A percentile compares a stretch with the other conserved stretches of the same genome.
Conservation (phyloP, 1,139 yeast species). For the Saccharomyces hybrid region DNA sequence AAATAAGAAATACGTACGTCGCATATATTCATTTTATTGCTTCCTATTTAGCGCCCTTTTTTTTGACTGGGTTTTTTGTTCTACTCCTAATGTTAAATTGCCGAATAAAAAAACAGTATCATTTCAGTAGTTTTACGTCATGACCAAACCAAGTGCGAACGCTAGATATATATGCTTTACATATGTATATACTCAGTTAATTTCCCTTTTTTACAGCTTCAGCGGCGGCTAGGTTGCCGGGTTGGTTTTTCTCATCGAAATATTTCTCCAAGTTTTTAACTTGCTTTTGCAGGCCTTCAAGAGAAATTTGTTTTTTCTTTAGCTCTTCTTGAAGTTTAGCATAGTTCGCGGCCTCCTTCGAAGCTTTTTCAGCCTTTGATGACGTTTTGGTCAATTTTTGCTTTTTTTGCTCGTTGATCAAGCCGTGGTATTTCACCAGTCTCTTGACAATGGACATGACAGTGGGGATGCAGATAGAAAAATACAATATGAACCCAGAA, state of each 20-base stretch:
- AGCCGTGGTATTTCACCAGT: constrained; percentile 49
- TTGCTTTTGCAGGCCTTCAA: constrained; percentile 47
- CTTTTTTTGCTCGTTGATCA: constrained; percentile 25
- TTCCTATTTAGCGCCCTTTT: not conserved
- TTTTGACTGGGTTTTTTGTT: too few species aligned
- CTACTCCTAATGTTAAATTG: too few species aligned
- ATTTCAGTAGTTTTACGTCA: not conserved
- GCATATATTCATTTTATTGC: not conserved
- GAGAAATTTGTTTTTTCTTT: constrained; percentile 39
- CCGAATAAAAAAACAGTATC: not conserved
- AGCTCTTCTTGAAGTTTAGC: constrained; percentile 34
- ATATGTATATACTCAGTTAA: not conserved
- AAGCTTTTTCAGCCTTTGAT: not conserved
- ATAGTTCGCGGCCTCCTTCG: constrained; percentile 37
- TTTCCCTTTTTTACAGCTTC: not conserved
- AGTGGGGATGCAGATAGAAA: constrained; percentile 51
- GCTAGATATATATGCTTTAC: not conserved
- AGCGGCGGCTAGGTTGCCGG: constrained; percentile 1
- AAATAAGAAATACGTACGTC: not conserved
- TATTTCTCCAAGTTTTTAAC: constrained; percentile 46
- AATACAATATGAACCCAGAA: constrained; percentile 61
- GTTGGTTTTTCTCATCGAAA: constrained; percentile 36
- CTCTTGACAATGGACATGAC: constrained; percentile 50
- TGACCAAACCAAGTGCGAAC: not conserved
- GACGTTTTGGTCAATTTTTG: constrained; percentile 17